A percentile compares a stretch with the other conserved stretches of the same genome.
phyloP scores from a whole-genome alignment of 2,329 filamentous ascomycete species.

The Hymenoscyphus albidus region DNA sequence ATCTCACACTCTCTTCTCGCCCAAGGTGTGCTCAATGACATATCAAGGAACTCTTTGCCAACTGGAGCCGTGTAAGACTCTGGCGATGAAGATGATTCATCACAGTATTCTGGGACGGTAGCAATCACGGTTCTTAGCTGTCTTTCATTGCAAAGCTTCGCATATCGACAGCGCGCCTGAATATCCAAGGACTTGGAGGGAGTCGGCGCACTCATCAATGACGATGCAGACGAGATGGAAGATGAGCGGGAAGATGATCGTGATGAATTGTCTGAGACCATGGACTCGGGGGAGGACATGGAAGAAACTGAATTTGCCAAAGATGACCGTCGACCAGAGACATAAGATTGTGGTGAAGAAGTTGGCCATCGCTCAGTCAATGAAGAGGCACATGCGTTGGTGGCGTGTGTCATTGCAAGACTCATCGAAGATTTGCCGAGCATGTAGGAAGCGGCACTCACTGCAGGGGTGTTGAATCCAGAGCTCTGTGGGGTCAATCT shows the following conservation, averaged over 20 bases:
- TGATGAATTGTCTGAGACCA: slow-evolving; percentile 57
- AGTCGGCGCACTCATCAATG: slow-evolving; percentile 54
- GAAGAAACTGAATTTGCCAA: slow-evolving; percentile 61
- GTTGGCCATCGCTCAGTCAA: slow-evolving; percentile 51
- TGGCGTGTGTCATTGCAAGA: slow-evolving; percentile 55
- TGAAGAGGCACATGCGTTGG: slow-evolving; percentile 44
- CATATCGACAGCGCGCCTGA: slow-evolving; percentile 60
- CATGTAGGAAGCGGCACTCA: slow-evolving; percentile 49
- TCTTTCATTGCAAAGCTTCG: slow-evolving; percentile 56
- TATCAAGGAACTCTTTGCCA: slow-evolving; percentile 47
- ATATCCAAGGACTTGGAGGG: slow-evolving; percentile 51
- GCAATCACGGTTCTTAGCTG: slow-evolving; percentile 50
- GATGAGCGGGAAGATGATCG: slow-evolving; percentile 57
- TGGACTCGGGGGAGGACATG: slow-evolving; percentile 63
- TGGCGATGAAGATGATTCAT: slow-evolving; percentile 51
- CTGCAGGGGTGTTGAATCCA: slow-evolving; percentile 58
- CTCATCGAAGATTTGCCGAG: slow-evolving; percentile 56
- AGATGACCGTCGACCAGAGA: slow-evolving; percentile 54
- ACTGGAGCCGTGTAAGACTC: slow-evolving; percentile 54
- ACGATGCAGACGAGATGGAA: slow-evolving; percentile 61
- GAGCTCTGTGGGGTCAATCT: slow-evolving; percentile 54
- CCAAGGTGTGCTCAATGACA: slow-evolving; percentile 47
- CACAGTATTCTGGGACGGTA: slow-evolving; percentile 55
- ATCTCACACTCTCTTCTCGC: slow-evolving; percentile 45
- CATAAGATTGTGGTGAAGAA: slow-evolving; percentile 51